These are phyloP conservation scores for Nothophaeocryptopus gaeumannii DNA, from an alignment of 2,329 filamentous ascomycete genomes.

Conservation along the genomic window DNA sequence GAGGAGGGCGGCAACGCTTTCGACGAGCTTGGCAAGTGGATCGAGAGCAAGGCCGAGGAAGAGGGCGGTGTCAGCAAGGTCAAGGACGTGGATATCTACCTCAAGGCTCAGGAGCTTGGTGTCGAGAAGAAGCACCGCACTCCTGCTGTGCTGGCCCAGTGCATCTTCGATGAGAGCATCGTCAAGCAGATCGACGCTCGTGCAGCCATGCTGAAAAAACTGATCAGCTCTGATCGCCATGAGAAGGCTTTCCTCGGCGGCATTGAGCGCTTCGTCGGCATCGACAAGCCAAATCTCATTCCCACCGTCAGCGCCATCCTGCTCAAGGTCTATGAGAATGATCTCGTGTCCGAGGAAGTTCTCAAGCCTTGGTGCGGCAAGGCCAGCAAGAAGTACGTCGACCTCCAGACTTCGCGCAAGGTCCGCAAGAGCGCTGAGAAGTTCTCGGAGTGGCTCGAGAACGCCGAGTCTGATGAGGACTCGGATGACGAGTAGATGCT, in stretches of 20 bases:
- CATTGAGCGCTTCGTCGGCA: slow-evolving; percentile 86
- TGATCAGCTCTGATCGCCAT: slow-evolving; percentile 84
- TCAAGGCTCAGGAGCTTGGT: slow-evolving; percentile 94
- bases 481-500: slow-evolving; percentile 22
- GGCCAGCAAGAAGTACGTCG: slow-evolving; percentile 98
- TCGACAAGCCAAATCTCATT: slow-evolving; percentile 76
- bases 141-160: slow-evolving; percentile 85
- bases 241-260: slow-evolving; percentile 94
- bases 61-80: slow-evolving; percentile 72
- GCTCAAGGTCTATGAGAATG: slow-evolving; percentile 84
- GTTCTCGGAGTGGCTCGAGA: slow-evolving; percentile 88
- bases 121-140: slow-evolving; percentile 95
- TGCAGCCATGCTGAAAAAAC: slow-evolving; percentile 81
- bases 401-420: slow-evolving; percentile 84
- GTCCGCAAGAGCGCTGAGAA: slow-evolving; percentile 91
- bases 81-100: slow-evolving; percentile 84
- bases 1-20: slow-evolving; percentile 83
- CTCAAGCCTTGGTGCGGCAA: slow-evolving; percentile 88
- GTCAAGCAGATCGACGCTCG: slow-evolving; percentile 81
- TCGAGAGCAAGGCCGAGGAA: slow-evolving; percentile 70
- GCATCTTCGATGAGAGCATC: slow-evolving; percentile 88
- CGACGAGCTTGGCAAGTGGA: slow-evolving; percentile 90
- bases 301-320: slow-evolving; percentile 79
- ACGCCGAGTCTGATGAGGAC: slow-evolving; percentile 31
- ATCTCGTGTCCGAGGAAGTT: slow-evolving; percentile 83